These are phyloP conservation scores for Gentiana dahurica DNA, from an alignment of 257 asterid species.

Conservation along the genomic window DNA sequence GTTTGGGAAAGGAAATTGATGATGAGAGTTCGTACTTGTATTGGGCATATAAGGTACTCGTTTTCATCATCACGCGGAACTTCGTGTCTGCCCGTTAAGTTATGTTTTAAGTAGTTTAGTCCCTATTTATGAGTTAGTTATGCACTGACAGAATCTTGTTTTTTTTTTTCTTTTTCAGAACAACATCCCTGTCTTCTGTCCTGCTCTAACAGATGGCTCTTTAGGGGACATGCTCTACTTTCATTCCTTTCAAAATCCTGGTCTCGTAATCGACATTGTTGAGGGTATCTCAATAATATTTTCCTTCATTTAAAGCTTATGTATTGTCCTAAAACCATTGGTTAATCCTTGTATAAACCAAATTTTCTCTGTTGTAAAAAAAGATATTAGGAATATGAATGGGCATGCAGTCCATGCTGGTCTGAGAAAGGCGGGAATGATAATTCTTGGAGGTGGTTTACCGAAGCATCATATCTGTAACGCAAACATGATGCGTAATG, in stretches of 20 bases:
- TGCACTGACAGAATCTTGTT: no score
- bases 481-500: slow-evolving; percentile 92
- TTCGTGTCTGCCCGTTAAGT: no score
- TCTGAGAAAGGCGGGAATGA: slow-evolving; percentile 65
- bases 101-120: no score
- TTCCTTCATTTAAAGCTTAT: neutral
- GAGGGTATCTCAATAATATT: slow-evolving; percentile 33
- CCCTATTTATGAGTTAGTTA: no score
- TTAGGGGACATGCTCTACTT: slow-evolving; percentile 88
- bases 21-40: slow-evolving; percentile 71
- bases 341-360: neutral
- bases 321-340: neutral
- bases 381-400: slow-evolving; percentile 84
- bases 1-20: slow-evolving; percentile 71
- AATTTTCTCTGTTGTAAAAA: neutral
- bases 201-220: slow-evolving; percentile 87
- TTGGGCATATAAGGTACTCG: slow-evolving; percentile 77
- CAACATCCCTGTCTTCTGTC: slow-evolving; percentile 77
- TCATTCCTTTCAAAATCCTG: slow-evolving; percentile 67
- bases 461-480: slow-evolving; percentile 95
- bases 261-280: slow-evolving; percentile 73
- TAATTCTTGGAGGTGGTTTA: slow-evolving; percentile 84
- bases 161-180: slow-evolving; percentile 32
- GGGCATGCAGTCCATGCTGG: slow-evolving; percentile 79
- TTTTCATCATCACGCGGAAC: neutral